phyloP scores from a whole-genome alignment of 768 basidiomycete species.

The Mycena filopes region DNA sequence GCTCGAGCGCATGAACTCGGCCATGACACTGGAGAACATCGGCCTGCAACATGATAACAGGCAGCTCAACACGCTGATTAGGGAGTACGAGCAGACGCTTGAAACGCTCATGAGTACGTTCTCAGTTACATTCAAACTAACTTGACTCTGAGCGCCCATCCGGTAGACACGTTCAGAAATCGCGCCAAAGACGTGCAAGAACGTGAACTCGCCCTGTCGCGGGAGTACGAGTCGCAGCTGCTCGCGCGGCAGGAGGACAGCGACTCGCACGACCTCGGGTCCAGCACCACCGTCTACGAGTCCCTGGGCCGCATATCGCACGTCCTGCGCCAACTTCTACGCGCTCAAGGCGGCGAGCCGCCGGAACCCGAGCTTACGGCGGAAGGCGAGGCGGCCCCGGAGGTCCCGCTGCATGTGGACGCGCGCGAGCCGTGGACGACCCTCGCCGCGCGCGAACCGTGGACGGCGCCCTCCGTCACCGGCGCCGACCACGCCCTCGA shows the following conservation, averaged over 20 bases:
- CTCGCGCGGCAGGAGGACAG: slow-evolving; percentile 78
- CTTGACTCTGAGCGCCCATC: not conserved
- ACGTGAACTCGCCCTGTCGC: slow-evolving; percentile 88
- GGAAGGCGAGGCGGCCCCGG: slow-evolving; percentile 8
- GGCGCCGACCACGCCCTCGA: slow-evolving; percentile 83
- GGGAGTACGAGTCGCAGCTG: slow-evolving; percentile 92
- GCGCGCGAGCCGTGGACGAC: slow-evolving; percentile 53
- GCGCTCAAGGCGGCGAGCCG: slow-evolving; percentile 76
- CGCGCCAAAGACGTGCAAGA: slow-evolving; percentile 94
- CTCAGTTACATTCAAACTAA: no score
- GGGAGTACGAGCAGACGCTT: slow-evolving; percentile 96
- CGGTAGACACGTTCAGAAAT: slow-evolving; percentile 74
- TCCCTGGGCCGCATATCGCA: slow-evolving; percentile 78
- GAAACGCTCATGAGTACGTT: slow-evolving; percentile 88
- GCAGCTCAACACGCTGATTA: slow-evolving; percentile 88
- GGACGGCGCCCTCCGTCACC: slow-evolving; percentile 47
- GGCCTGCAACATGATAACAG: slow-evolving; percentile 93
- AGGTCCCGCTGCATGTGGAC: slow-evolving; percentile 44
- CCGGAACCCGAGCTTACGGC: slow-evolving; percentile 38
- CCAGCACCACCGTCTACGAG: slow-evolving; percentile 73
- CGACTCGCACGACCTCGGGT: slow-evolving; percentile 64
- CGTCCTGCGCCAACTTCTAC: slow-evolving; percentile 75
- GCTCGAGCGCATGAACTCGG: slow-evolving; percentile 87
- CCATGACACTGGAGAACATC: slow-evolving; percentile 86
- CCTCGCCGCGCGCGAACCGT: slow-evolving; percentile 45